Evolutionary conservation across 2,329 filamentous ascomycete genomes (phyloP), one percentile per base, ranked within the genome.

Genomic region (Davidsoniella virescens): DNA sequence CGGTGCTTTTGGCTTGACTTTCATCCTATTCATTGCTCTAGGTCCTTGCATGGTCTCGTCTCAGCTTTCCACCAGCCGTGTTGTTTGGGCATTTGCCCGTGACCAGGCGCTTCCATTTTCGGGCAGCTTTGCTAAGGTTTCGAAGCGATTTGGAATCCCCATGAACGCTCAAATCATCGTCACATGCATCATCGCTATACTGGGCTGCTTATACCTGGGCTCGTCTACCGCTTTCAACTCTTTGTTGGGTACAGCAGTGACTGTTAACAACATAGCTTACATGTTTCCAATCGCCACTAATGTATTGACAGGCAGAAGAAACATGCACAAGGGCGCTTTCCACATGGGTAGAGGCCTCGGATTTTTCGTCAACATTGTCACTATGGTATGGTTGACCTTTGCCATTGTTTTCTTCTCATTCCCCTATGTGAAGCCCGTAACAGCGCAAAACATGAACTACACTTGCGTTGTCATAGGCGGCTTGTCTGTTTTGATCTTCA

Each of bases 401-500:
- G 65, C 65, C 4, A 64, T 69, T 23, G 59, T 68, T 1, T 67
- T 70, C 56, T 69, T 68, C 57, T 66, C 63, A 1, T 69, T 70
- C 55, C 67, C 67, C 0, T 69, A 66, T 48, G 57, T 61, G 39
- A 63, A 60, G 58, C 66, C 66, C 0, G 65, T 67, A 7, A 57
- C 56, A 29, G 57, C 56, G 1, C 52, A 54, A 23, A 70, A 69
- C 51, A 71, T 71, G 69, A 71, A 53, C 37, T 53, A 53, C 38
- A 70, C 69, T 1, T 70, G 69, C 44, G 66, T 68, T 0, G 66
- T 68, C 10, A 64, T 70, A 4, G 68, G 67, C 1, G 67, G 59
- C 0, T 47, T 61, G 23, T n/a, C 53, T 2, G 62, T 67, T 6
- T 42, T 65, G 1, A 59, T 70, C 8, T 61, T 64, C 2, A 54